Percentiles rank a stretch among this genome's conserved stretches.
Evolutionary conservation across 169 alveolate genomes (phyloP).

Genomic region (Plasmodium inui): DNA sequence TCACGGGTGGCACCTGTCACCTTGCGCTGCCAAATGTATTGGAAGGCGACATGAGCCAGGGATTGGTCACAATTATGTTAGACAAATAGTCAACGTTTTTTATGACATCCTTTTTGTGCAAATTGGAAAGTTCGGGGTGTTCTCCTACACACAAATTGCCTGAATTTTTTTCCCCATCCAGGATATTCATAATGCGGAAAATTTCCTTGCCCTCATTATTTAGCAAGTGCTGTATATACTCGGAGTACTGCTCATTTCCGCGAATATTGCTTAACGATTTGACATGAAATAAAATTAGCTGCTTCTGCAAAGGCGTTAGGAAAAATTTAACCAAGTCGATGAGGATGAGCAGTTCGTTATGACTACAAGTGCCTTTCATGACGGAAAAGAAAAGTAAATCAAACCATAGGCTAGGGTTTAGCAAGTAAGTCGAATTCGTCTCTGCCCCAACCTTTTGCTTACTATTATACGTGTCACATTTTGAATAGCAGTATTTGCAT

Average conservation of each 20-base stretch:
- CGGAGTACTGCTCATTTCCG: constrained; percentile 49
- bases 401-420: constrained; percentile 74
- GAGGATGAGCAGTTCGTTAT: constrained; percentile 35
- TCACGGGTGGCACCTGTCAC: not conserved
- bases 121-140: constrained; percentile 13
- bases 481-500: constrained; percentile 54
- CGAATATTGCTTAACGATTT: constrained; percentile 20
- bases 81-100: constrained; percentile 31
- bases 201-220: constrained; percentile 31
- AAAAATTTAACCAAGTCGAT: constrained; percentile 52
- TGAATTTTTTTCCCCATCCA: constrained; percentile 29
- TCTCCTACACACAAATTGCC: not conserved
- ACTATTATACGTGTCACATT: constrained; percentile 33
- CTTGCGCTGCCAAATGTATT: not conserved
- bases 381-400: constrained; percentile 41
- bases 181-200: not conserved
- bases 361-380: constrained; percentile 45
- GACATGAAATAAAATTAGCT: constrained; percentile 52
- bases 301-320: constrained; percentile 70
- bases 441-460: constrained; percentile 5
- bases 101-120: constrained; percentile 14
- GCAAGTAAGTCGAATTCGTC: not conserved
- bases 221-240: constrained; percentile 38
- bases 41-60: constrained; percentile 3
- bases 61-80: constrained; percentile 30